phyloP scores from a whole-genome alignment of 805 yeast species.

The Ogataea thermomethanolica region DNA sequence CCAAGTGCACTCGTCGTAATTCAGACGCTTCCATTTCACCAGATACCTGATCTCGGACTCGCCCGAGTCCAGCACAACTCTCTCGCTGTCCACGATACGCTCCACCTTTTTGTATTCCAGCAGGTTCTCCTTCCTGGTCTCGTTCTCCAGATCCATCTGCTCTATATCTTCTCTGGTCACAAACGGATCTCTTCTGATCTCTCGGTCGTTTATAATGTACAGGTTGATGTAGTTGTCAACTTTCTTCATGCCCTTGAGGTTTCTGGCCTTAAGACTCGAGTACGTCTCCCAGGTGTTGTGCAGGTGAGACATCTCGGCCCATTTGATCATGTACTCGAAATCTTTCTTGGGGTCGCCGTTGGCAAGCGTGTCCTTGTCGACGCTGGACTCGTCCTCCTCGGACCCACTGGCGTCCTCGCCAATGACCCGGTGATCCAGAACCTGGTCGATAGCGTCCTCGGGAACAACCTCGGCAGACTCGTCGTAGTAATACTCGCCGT shows the following conservation, averaged over 20 bases:
- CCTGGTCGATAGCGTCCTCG: conserved; percentile 35
- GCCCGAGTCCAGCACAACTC: conserved; percentile 60
- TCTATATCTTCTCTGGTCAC: conserved; percentile 92
- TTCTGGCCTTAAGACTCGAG: conserved; percentile 39
- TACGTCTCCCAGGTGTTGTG: conserved; percentile 94
- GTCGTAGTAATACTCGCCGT: conserved; percentile 26
- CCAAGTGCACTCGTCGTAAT: conserved; percentile 97
- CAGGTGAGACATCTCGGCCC: conserved; percentile 84
- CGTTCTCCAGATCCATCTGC: conserved; percentile 87
- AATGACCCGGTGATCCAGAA: conserved; percentile 51
- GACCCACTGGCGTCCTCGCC: conserved; percentile 32
- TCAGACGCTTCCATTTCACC: conserved; percentile 90
- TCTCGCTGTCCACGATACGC: conserved; percentile 81
- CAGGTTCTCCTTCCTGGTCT: conserved; percentile 76
- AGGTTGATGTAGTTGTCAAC: conserved; percentile 88
- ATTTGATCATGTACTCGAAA: conserved; percentile 66
- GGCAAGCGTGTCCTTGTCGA: conserved; percentile 14
- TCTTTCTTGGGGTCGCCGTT: conserved; percentile 51
- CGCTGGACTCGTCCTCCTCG: conserved; percentile 34
- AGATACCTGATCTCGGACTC: conserved; percentile 70
- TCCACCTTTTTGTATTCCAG: conserved; percentile 84
- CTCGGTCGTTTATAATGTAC: conserved; percentile 66
- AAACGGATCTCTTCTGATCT: conserved; percentile 71
- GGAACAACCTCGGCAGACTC: conserved; percentile 18
- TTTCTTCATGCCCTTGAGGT: conserved; percentile 72